A percentile compares a stretch with the other conserved stretches of the same genome.
These are phyloP conservation scores for Verticillium tricorpus DNA, from an alignment of 2,329 filamentous ascomycete species.

Conservation along the genomic window DNA sequence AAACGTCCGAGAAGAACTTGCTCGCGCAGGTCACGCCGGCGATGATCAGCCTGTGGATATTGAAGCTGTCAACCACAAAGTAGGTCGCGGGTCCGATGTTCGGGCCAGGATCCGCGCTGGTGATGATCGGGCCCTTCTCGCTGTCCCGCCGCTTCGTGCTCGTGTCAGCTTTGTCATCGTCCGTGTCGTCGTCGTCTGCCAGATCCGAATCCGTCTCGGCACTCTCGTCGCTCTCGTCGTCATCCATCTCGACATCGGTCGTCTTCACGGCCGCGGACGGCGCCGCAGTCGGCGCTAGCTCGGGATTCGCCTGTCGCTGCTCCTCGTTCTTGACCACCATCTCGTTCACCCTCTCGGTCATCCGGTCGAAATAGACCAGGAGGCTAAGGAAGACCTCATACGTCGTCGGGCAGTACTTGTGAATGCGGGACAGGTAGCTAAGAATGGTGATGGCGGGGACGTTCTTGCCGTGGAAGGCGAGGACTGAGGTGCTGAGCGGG, in stretches of 20 bases:
- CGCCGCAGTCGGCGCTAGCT: constrained; percentile 23
- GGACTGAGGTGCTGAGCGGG: constrained; percentile 60
- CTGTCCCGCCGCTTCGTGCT: constrained; percentile 15
- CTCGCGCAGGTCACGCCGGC: constrained; percentile 96
- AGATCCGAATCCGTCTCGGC: constrained; percentile 48
- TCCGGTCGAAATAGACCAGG: constrained; percentile 95
- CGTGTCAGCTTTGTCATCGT: constrained; percentile 27
- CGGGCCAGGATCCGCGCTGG: constrained; percentile 4
- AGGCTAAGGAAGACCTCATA: constrained; percentile 97
- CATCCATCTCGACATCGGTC: constrained; percentile 30
- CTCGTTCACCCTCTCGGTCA: constrained; percentile 93
- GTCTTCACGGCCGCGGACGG: constrained; percentile 8
- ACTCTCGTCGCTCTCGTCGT: constrained; percentile 24
- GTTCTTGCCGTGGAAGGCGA: constrained; percentile 97
- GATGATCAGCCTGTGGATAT: constrained; percentile 95
- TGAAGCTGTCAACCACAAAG: constrained; percentile 98
- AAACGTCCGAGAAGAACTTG: constrained; percentile 99
- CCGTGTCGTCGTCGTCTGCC: constrained; percentile 41
- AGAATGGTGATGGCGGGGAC: constrained; percentile 95
- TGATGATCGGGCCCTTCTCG: constrained; percentile 16
- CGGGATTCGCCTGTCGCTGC: constrained; percentile 29
- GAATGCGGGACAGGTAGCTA: constrained; percentile 91
- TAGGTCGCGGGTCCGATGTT: constrained; percentile 41
- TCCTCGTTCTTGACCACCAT: constrained; percentile 66
- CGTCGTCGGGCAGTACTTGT: constrained; percentile 98